Percentiles rank a stretch among this genome's conserved stretches.
Conservation (phyloP, 208 protist species). For the Trichomonas tenax region DNA sequence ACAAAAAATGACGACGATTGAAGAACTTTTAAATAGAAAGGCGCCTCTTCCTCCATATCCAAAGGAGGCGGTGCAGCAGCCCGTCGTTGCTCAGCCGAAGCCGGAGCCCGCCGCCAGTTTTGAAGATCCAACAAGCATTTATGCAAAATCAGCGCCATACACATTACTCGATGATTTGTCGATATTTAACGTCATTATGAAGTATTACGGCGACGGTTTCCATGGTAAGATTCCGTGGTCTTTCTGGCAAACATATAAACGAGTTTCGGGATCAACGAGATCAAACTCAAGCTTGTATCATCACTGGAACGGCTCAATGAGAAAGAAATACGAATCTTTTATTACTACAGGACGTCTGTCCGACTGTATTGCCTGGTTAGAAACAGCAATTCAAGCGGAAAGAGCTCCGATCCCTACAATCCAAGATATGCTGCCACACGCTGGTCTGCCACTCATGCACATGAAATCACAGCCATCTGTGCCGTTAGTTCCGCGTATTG, state of each 20-base stretch:
- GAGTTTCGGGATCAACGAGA: neutral
- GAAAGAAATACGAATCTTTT: slow-evolving; percentile 12
- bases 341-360: neutral
- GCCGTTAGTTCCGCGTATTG: neutral
- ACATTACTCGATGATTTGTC: neutral
- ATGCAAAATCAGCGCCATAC: neutral
- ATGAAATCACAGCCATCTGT: neutral
- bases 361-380: neutral
- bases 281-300: neutral
- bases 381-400: neutral
- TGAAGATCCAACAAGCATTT: neutral
- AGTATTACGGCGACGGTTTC: neutral
- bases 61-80: neutral
- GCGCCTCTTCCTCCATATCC: neutral
- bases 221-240: slow-evolving; percentile 12
- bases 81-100: neutral
- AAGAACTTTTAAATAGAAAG: neutral
- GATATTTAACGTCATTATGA: neutral
- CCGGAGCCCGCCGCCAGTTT: neutral
- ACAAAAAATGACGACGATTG: neutral
- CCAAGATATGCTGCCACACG: neutral
- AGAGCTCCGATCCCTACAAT: neutral
- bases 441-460: neutral
- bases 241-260: slow-evolving; percentile 9
- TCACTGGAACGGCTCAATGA: slow-evolving; percentile 19